These are phyloP conservation scores for Nitzschia sp. DNA, from an alignment of 108 stramenopile genomes.

Conservation along the genomic window DNA sequence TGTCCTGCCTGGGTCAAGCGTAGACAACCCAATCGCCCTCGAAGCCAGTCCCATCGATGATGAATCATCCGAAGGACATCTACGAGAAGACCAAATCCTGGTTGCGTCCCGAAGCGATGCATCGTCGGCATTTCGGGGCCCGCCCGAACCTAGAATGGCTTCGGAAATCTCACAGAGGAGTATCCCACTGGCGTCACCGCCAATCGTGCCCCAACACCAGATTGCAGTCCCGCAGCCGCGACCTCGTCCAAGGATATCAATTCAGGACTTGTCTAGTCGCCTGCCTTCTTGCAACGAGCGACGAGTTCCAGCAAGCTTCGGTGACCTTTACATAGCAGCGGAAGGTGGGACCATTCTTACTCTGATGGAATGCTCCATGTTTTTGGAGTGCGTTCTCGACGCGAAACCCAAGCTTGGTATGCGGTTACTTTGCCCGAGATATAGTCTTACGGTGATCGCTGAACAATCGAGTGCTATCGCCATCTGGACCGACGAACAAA, in stretches of 20 bases:
- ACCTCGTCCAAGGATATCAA: not conserved
- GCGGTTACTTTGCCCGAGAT: slow-evolving; percentile 38
- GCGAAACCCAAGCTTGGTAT: slow-evolving; percentile 21
- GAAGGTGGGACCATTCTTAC: slow-evolving; percentile 27
- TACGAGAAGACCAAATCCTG: too few species aligned
- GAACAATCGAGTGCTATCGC: not conserved
- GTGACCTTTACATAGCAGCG: slow-evolving; percentile 30
- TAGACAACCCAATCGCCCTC: too few species aligned
- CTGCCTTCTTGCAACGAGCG: not conserved
- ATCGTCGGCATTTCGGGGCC: too few species aligned
- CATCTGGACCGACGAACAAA: not conserved
- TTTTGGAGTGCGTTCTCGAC: slow-evolving; percentile 7
- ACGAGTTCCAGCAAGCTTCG: not conserved
- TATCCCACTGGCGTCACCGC: too few species aligned
- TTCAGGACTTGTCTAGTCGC: not conserved
- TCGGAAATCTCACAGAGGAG: too few species aligned
- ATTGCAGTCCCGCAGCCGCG: not conserved
- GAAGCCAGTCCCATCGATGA: too few species aligned
- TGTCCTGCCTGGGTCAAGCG: too few species aligned
- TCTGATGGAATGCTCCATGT: slow-evolving; percentile 27
- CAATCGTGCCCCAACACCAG: too few species aligned
- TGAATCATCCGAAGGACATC: too few species aligned
- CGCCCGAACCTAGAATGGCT: too few species aligned
- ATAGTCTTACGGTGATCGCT: slow-evolving; percentile 2
- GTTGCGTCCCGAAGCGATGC: too few species aligned